A percentile compares a stretch with the other conserved stretches of the same genome.
Conservation (phyloP, 371 early-diverging fungal species). For the Mucor plumbeus region DNA sequence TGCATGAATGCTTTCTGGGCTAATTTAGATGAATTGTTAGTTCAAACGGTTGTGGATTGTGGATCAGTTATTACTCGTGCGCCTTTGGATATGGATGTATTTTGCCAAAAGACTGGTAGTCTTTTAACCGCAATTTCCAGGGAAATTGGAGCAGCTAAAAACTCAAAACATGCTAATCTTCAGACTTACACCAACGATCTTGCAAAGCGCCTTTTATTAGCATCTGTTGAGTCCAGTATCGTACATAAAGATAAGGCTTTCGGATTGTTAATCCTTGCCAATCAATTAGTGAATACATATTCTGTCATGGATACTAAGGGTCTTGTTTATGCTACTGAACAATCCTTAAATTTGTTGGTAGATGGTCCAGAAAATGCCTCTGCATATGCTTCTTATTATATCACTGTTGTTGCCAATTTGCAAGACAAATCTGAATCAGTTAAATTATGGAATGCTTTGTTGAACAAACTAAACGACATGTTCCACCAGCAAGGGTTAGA, state of each 20-base stretch:
- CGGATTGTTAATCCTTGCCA: slow-evolving; percentile 24
- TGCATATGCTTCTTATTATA: slow-evolving; percentile 18
- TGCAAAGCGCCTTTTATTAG: slow-evolving; percentile 31
- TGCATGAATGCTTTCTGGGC: slow-evolving; percentile 24
- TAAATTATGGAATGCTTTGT: slow-evolving; percentile 25
- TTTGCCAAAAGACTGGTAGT: slow-evolving; percentile 32
- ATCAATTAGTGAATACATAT: slow-evolving; percentile 23
- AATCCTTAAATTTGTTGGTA: slow-evolving; percentile 21
- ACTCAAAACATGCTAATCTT: neutral
- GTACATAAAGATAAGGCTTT: slow-evolving; percentile 37
- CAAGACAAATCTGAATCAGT: slow-evolving; percentile 13
- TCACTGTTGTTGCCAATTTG: slow-evolving; percentile 19
- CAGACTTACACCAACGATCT: slow-evolving; percentile 14
- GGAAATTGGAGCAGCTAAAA: slow-evolving; percentile 7
- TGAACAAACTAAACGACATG: slow-evolving; percentile 18
- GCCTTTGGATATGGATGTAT: slow-evolving; percentile 28
- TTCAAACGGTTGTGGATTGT: slow-evolving; percentile 42
- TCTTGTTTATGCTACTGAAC: slow-evolving; percentile 18
- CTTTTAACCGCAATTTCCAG: slow-evolving; percentile 29
- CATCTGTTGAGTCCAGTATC: slow-evolving; percentile 36
- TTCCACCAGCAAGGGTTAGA: slow-evolving; percentile 1
- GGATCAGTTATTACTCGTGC: slow-evolving; percentile 12
- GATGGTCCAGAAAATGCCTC: slow-evolving; percentile 21
- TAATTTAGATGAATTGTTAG: slow-evolving; percentile 28
- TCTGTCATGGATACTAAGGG: slow-evolving; percentile 15